phyloP scores from a whole-genome alignment of 2,329 filamentous ascomycete genomes.

The Elsinoe batatas region DNA sequence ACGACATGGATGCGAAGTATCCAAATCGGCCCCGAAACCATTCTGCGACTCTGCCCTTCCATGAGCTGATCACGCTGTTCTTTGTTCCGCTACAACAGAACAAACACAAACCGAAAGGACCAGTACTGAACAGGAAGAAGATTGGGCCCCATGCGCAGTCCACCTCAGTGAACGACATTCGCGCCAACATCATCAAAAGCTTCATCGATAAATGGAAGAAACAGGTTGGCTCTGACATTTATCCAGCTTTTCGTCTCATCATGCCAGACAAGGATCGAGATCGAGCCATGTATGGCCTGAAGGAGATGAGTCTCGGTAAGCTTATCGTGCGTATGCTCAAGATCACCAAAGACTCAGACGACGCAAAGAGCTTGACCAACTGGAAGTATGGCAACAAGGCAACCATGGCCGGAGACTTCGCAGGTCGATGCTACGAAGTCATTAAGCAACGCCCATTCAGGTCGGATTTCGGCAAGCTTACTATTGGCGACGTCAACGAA shows the following conservation, averaged over 20 bases:
- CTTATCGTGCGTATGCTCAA: conserved; percentile 86
- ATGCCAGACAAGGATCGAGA: conserved; percentile 89
- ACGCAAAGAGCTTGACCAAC: conserved; percentile 73
- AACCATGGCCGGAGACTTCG: conserved; percentile 78
- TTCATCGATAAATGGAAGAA: conserved; percentile 82
- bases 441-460: conserved; percentile 74
- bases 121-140: conserved; percentile 46
- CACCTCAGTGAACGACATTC: conserved; percentile 64
- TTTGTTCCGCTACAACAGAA: conserved; percentile 76
- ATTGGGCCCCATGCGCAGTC: conserved; percentile 49
- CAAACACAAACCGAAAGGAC: conserved; percentile 58
- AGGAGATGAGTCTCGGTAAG: conserved; percentile 84
- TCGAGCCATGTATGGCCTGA: conserved; percentile 83
- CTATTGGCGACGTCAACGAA: conserved; percentile 80
- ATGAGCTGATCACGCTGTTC: conserved; percentile 62
- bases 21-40: conserved; percentile 75
- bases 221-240: conserved; percentile 85
- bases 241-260: conserved; percentile 83
- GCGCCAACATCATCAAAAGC: conserved; percentile 68
- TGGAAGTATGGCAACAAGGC: conserved; percentile 74
- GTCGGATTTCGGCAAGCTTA: conserved; percentile 64
- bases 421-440: conserved; percentile 77
- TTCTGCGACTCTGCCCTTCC: conserved; percentile 69
- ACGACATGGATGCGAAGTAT: conserved; percentile 50
- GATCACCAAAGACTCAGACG: conserved; percentile 82